A percentile compares a stretch with the other conserved stretches of the same genome.
phyloP scores from a whole-genome alignment of 2,329 filamentous ascomycete species.

The Rhynchosporium graminicola region DNA sequence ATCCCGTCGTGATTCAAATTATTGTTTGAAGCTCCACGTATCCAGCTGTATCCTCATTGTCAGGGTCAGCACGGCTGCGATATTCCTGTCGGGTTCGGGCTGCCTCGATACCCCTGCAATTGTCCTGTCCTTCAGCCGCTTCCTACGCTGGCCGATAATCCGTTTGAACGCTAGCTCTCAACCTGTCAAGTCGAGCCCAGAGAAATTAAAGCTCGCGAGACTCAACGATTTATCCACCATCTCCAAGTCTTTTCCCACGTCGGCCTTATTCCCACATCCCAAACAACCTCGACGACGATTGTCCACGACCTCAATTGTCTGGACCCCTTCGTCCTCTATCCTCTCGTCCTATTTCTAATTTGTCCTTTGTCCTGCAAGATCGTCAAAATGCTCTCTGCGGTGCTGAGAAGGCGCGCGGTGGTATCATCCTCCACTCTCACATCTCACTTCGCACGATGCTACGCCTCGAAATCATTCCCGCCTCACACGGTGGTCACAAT shows the following conservation, averaged over 20 bases:
- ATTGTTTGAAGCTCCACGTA: constrained; percentile 14
- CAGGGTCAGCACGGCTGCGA: constrained; percentile 8
- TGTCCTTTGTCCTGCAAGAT: constrained; percentile 21
- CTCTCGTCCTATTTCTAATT: constrained; percentile 28
- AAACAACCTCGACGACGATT: constrained; percentile 28
- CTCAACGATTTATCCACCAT: constrained; percentile 28
- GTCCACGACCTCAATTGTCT: constrained; percentile 35
- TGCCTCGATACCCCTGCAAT: neutral
- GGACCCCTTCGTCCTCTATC: constrained; percentile 25
- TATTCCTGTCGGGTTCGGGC: neutral
- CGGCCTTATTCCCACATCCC: constrained; percentile 17
- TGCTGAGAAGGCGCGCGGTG: constrained; percentile 63
- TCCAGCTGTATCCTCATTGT: neutral
- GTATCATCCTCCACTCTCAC: constrained; percentile 51
- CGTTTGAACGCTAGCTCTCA: constrained; percentile 17
- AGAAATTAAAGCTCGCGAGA: constrained; percentile 19
- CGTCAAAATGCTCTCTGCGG: constrained; percentile 61
- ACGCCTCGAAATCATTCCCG: constrained; percentile 74
- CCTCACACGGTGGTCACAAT: constrained; percentile 95
- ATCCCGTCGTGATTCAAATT: neutral
- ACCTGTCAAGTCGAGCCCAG: constrained; percentile 15
- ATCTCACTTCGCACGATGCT: constrained; percentile 59
- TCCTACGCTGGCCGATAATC: neutral
- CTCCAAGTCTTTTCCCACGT: constrained; percentile 21
- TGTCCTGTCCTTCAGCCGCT: neutral